These are phyloP conservation scores for Plenodomus biglobosus DNA, from an alignment of 2,329 filamentous ascomycete genomes.

Conservation along the genomic window DNA sequence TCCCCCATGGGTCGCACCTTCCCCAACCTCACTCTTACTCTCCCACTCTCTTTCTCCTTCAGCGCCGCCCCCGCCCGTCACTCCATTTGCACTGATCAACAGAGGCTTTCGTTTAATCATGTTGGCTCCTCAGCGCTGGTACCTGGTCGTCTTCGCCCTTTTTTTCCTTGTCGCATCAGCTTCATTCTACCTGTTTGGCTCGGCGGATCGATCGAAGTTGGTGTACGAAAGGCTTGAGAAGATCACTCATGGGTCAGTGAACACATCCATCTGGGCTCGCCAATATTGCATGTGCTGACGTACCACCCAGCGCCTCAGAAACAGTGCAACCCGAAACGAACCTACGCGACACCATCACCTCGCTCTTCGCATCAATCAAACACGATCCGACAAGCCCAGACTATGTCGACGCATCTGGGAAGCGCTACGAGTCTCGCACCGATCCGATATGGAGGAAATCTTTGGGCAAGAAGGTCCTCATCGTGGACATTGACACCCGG, in stretches of 20 bases:
- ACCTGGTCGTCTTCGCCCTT: background rate
- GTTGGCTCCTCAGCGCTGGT: background rate
- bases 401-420: conserved; percentile 17
- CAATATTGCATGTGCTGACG: too few species aligned
- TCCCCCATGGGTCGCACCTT: background rate
- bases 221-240: background rate
- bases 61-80: background rate
- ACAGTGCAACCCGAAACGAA: background rate
- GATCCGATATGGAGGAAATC: conserved; percentile 23
- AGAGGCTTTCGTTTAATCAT: background rate
- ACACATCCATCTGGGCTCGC: background rate
- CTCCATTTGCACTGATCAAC: background rate
- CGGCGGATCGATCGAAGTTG: background rate
- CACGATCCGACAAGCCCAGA: conserved; percentile 11
- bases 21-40: background rate
- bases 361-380: conserved; percentile 18
- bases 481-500: conserved; percentile 38
- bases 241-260: background rate
- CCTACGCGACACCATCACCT: conserved; percentile 15
- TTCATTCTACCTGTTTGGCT: background rate
- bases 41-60: background rate
- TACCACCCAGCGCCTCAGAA: background rate
- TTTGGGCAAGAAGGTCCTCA: conserved; percentile 28
- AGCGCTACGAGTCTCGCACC: conserved; percentile 8
- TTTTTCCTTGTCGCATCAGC: background rate